Conservation (phyloP, 805 yeast genomes). For the Saturnispora saitoi region DNA sequence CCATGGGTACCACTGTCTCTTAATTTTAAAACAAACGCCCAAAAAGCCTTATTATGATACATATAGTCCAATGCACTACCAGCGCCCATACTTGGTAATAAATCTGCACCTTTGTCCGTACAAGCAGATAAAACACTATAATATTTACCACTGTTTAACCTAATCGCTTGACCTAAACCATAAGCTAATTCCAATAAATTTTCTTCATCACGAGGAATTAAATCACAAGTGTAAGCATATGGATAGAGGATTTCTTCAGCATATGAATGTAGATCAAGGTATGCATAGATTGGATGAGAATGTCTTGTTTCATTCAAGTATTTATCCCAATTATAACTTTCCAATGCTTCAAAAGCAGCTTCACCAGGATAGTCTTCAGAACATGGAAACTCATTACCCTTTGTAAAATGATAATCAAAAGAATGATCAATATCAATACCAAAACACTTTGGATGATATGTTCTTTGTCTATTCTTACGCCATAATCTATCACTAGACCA, state of each 20-base stretch:
- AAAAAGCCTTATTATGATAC: conserved; percentile 73
- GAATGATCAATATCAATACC: conserved; percentile 88
- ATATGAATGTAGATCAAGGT: conserved; percentile 76
- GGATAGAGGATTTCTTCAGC: conserved; percentile 79
- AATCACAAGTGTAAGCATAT: conserved; percentile 70
- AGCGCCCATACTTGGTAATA: conserved; percentile 65
- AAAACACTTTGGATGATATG: conserved; percentile 54
- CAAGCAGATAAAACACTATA: conserved; percentile 75
- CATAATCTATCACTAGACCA: conserved; percentile 79
- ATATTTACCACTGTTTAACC: conserved; percentile 51
- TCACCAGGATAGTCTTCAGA: conserved; percentile 81
- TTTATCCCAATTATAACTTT: conserved; percentile 41
- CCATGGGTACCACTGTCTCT: conserved; percentile 82
- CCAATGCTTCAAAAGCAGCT: conserved; percentile 56
- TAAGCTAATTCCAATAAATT: conserved; percentile 74
- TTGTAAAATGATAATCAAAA: conserved; percentile 64
- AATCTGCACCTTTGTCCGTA: conserved; percentile 65
- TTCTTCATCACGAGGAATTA: conserved; percentile 70
- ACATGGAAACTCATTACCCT: conserved; percentile 58
- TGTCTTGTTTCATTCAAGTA: conserved; percentile 41
- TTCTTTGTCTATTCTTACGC: conserved; percentile 81
- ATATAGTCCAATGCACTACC: conserved; percentile 77
- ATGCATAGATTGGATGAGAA: conserved; percentile 62
- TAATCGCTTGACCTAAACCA: conserved; percentile 67
- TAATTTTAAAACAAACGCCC: conserved; percentile 79